Percentiles rank a stretch among this genome's conserved stretches.
Evolutionary conservation across 352 stramenopile species (phyloP).

Genomic region (Pythium rishiriense): DNA sequence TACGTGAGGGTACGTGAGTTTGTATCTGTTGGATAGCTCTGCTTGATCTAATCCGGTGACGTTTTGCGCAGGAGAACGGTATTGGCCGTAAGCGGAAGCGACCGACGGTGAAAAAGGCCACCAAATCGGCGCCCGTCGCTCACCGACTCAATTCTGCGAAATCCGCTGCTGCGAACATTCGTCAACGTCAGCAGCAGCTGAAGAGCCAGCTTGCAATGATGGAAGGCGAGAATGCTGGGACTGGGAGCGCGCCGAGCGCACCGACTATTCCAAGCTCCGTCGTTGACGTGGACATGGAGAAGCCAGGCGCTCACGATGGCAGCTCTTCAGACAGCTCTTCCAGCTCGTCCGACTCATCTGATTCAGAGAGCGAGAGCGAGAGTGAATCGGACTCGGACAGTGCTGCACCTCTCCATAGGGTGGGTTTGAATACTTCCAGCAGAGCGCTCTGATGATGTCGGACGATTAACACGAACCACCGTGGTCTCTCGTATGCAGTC

Average conservation of each 20-base stretch:
- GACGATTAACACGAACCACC: slow-evolving; percentile 28
- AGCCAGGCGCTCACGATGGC: slow-evolving; percentile 32
- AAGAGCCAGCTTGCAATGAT: slow-evolving; percentile 79
- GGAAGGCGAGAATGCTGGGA: slow-evolving; percentile 35
- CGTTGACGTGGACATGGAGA: slow-evolving; percentile 46
- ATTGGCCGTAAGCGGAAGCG: slow-evolving; percentile 86
- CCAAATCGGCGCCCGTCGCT: slow-evolving; percentile 44
- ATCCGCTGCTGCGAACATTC: slow-evolving; percentile 76
- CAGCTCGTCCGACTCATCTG: slow-evolving; percentile 77
- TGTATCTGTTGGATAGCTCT: slow-evolving; percentile 11
- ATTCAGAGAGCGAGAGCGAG: slow-evolving; percentile 87
- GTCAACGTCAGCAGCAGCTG: slow-evolving; percentile 71
- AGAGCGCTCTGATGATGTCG: slow-evolving; percentile 25
- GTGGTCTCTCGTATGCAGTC: slow-evolving; percentile 32
- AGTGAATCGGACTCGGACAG: slow-evolving; percentile 79
- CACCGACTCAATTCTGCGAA: slow-evolving; percentile 84
- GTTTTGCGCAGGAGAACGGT: slow-evolving; percentile 69
- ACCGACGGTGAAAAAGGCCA: slow-evolving; percentile 50
- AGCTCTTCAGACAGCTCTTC: slow-evolving; percentile 68
- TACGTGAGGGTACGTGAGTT: slow-evolving; percentile 76
- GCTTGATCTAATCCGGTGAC: background rate
- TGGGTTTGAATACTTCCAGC: slow-evolving; percentile 58
- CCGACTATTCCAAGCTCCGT: slow-evolving; percentile 9
- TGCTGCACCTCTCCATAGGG: slow-evolving; percentile 78
- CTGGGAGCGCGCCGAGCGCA: background rate